Base-by-base conservation (phyloP, 1,284 basidiomycete species). In the Ustanciosporium gigantosporum region DNA sequence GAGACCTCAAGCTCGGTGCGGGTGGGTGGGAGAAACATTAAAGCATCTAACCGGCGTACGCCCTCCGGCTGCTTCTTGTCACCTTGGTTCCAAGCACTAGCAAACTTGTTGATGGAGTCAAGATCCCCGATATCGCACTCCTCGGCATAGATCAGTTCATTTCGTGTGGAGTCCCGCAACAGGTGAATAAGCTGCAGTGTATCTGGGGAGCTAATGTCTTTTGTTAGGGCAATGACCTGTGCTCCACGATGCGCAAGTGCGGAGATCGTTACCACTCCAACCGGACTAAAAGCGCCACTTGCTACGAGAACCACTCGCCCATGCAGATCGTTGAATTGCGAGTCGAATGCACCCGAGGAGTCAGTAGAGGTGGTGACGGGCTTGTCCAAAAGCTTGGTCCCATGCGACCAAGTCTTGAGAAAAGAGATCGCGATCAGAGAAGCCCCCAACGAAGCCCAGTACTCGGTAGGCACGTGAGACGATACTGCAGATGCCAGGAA, bases 121-220 rank as follows among this genome's bases (percentile, higher is more conserved):
- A 70, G 31, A 14, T 45, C 37, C 2, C 31, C 44, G n/a, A 74
- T 36, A 31, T 76, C 66, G 48, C 73, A 76, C 46, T 66, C 27
- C 29, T 76, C 73, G 3, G 73, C 73, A 36, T 67, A 76, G 19
- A 76, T 64, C 21, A 66, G 59, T 31, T 70, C 66, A 49, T 52
- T 68, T 19, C 44, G 48, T 0, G 72, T 68, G 22, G 66, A 65
- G 41, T 71, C 70, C 9, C 73, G 57, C 11, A 76, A 53, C 13
- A 74, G 52, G 13, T 59, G 38, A 5, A 73, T 25, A 24, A 74
- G 31, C 42, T 74, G 72, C 9, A 62, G 35, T 1, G 65, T 52
- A 1, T 60, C 35, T 3, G 57, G 60, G 0, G 62, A 29, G 1
- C 32, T 22, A 2, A 67, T 45, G 23, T 55, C 49, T 6, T 59